A percentile compares a stretch with the other conserved stretches of the same genome.
These are phyloP conservation scores for Sisymbrium altissimum DNA, from an alignment of 345 rosid species.

Conservation along the genomic window DNA sequence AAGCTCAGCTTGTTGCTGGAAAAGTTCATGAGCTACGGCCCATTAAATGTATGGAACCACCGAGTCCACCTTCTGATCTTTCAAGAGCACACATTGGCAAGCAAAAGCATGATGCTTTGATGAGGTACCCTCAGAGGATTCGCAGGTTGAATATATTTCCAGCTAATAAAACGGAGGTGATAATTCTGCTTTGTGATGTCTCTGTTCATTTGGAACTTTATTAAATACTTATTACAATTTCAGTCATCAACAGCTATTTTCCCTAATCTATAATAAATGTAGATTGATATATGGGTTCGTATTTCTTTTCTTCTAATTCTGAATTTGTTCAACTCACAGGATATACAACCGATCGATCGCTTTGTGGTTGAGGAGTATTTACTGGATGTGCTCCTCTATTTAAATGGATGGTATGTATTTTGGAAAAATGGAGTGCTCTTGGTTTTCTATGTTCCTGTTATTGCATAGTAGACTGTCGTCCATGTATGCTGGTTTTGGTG, in stretches of 20 bases:
- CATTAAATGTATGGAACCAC: constrained; percentile 74
- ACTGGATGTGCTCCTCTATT: constrained; percentile 87
- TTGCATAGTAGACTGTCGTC: background rate
- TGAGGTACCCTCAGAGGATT: constrained; percentile 85
- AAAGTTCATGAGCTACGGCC: constrained; percentile 77
- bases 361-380: constrained; percentile 90
- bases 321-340: constrained; percentile 47
- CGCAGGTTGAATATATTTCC: constrained; percentile 90
- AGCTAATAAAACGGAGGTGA: constrained; percentile 75
- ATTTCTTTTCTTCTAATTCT: constrained; percentile 14
- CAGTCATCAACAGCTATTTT: background rate
- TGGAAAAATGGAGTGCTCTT: background rate
- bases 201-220: background rate
- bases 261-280: constrained; percentile 2
- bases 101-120: constrained; percentile 79
- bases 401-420: constrained; percentile 91
- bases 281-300: constrained; percentile 2
- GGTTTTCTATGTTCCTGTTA: background rate
- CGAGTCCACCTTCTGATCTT: constrained; percentile 49
- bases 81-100: constrained; percentile 55
- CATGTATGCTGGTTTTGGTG: background rate
- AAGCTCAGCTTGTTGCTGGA: constrained; percentile 98
- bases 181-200: constrained; percentile 20
- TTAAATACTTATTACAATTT: background rate
- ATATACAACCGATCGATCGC: constrained; percentile 90